Percentiles rank a stretch among this genome's conserved stretches.
Evolutionary conservation across 257 asterid genomes (phyloP).

Genomic region (Solanum dulcamara): DNA sequence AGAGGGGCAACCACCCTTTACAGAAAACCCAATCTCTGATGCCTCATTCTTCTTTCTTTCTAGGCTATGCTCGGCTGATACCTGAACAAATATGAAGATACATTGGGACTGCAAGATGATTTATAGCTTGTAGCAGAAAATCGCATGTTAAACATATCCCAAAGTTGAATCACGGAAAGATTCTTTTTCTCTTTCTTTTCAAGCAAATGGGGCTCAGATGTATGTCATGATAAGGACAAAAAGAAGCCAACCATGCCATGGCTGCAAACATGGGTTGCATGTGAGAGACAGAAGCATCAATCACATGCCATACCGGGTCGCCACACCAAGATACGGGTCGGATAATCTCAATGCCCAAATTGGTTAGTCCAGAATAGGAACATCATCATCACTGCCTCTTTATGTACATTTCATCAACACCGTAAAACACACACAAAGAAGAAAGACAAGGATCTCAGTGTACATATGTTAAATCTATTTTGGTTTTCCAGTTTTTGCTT

Average conservation of each 20-base stretch:
- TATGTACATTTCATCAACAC: background rate
- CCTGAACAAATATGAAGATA: background rate
- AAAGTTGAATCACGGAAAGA: background rate
- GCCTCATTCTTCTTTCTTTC: background rate
- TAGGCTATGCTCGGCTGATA: background rate
- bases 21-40: background rate
- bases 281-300: background rate
- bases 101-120: background rate
- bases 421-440: background rate
- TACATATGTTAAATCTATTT: background rate
- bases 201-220: slow-evolving; percentile 12
- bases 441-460: background rate
- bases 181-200: background rate
- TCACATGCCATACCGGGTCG: background rate
- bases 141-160: background rate
- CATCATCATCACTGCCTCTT: background rate
- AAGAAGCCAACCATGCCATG: background rate
- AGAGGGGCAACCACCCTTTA: slow-evolving; percentile 32
- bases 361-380: background rate
- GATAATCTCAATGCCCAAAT: background rate
- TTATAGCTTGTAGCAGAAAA: background rate
- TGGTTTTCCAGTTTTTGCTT: background rate
- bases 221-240: background rate
- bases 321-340: background rate
- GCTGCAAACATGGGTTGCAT: background rate